phyloP scores from a whole-genome alignment of 257 asterid species.

The Solanum piurae region DNA sequence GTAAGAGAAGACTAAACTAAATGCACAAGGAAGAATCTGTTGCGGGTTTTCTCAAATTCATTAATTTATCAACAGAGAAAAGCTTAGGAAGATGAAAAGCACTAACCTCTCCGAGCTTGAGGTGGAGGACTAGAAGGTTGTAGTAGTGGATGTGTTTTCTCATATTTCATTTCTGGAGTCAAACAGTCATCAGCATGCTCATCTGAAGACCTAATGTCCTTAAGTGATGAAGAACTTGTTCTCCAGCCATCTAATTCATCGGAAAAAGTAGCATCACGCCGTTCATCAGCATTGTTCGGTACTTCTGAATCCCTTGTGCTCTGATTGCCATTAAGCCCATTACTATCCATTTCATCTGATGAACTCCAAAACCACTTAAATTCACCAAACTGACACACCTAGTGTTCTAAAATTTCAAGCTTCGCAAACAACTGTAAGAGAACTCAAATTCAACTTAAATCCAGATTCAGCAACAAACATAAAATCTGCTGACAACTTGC shows the following conservation, averaged over 20 bases:
- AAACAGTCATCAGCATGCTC: constrained; percentile 36
- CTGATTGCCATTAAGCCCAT: constrained; percentile 13
- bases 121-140: constrained; percentile 32
- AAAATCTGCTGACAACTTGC: neutral
- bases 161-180: constrained; percentile 28
- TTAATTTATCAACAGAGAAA: neutral
- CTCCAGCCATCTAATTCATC: constrained; percentile 15
- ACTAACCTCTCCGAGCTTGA: constrained; percentile 39
- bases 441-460: neutral
- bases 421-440: neutral
- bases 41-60: neutral
- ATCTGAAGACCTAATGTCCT: constrained; percentile 14
- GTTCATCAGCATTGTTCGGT: constrained; percentile 4
- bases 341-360: constrained; percentile 38
- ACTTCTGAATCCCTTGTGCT: constrained; percentile 5
- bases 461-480: neutral
- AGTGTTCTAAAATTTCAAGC: neutral
- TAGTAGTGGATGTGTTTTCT: constrained; percentile 7
- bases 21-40: neutral
- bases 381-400: neutral
- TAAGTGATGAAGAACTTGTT: constrained; percentile 7
- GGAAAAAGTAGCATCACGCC: neutral
- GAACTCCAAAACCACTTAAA: constrained; percentile 8
- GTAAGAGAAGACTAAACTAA: neutral
- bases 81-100: neutral